A percentile compares a stretch with the other conserved stretches of the same genome.
phyloP scores from a whole-genome alignment of 1,284 basidiomycete genomes.

The Entoloma clypeatum region DNA sequence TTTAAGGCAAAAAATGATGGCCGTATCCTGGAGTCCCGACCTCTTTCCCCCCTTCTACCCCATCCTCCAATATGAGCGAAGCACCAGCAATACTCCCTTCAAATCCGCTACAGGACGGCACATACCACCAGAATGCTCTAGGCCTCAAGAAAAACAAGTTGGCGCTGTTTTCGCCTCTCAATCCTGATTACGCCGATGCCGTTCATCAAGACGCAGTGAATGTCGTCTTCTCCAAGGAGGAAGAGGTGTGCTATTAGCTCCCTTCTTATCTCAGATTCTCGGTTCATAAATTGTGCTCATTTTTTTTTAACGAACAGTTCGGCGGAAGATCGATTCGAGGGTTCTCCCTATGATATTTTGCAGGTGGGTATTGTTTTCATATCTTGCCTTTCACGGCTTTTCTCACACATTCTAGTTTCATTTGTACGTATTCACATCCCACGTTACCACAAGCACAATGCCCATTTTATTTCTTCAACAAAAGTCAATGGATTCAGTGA shows the following conservation, averaged over 20 bases:
- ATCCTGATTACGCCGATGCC: slow-evolving; percentile 42
- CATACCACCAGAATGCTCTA: slow-evolving; percentile 30
- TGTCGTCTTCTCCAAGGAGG: slow-evolving; percentile 43
- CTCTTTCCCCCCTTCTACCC: too few relatives aligned
- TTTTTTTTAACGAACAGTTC: slow-evolving; percentile 34
- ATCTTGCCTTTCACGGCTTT: neutral
- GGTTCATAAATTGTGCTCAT: slow-evolving; percentile 1
- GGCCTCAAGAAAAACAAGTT: slow-evolving; percentile 30
- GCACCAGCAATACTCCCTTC: too few relatives aligned
- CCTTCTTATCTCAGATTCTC: neutral
- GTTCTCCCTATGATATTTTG: slow-evolving; percentile 46
- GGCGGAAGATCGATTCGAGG: slow-evolving; percentile 43
- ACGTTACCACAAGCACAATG: too few relatives aligned
- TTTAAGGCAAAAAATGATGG: too few relatives aligned
- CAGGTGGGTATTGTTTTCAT: slow-evolving; percentile 30
- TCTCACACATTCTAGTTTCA: too few relatives aligned
- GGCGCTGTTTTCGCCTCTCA: slow-evolving; percentile 46
- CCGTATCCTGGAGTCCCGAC: too few relatives aligned
- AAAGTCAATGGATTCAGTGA: slow-evolving; percentile 59
- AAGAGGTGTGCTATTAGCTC: slow-evolving; percentile 39
- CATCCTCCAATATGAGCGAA: too few relatives aligned
- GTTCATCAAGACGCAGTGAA: slow-evolving; percentile 45
- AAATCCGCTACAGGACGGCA: slow-evolving; percentile 22
- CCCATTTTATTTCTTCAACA: too few relatives aligned
- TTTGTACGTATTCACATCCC: too few relatives aligned